Base-by-base conservation (phyloP, 1,284 basidiomycete species). In the Rhodotorula sp. region DNA sequence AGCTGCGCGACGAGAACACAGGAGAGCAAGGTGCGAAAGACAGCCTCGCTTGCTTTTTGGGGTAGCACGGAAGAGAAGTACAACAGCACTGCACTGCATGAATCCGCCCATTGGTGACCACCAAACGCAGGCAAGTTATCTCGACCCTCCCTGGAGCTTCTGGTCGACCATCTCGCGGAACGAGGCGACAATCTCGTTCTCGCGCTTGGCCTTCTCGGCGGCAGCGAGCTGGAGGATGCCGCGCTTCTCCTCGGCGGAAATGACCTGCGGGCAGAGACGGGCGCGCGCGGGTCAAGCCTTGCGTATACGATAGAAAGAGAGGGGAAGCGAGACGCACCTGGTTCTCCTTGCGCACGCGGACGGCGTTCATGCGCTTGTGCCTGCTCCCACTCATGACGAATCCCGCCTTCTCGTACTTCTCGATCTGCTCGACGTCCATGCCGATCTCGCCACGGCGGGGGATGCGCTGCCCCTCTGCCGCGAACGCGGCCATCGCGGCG, bases 371-470 rank as follows among this genome's bases (percentile, higher is more conserved):
- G 29, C 82, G 71, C 63, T 78, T 74, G 72, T 99, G 95, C 68
- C 96, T 85, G 79, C 89, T 91, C 56, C 96, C 96, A 79, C 91
- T 94, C 97, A 99, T 99, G 67, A 99, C 96, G 82, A 96, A 99
- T n/a, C 96, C 96, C 27, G 90, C 90, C 51, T 84, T 80, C 84
- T 99, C 96, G 83, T 87, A 97, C 78, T 86, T 82, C 32, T 90
- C 92, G 78, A 99, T 99, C 81, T 92, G 88, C 36, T 89, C 88
- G 15, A 91, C 88, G 25, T 90, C 89, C 71, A 99, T 84, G 61
- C 96, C 97, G 78, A 99, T 98, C 84, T 99, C 96, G 83, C 96
- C 97, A 85, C 97, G 92, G 70, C 96, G 92, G 7, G 96, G 96
- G 79, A 99, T 99, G 80, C 96, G 94, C 65, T 89, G 82, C 67